Evolutionary conservation across 2,329 filamentous ascomycete genomes (phyloP).

Genomic region (Hyphodiscus sp.): DNA sequence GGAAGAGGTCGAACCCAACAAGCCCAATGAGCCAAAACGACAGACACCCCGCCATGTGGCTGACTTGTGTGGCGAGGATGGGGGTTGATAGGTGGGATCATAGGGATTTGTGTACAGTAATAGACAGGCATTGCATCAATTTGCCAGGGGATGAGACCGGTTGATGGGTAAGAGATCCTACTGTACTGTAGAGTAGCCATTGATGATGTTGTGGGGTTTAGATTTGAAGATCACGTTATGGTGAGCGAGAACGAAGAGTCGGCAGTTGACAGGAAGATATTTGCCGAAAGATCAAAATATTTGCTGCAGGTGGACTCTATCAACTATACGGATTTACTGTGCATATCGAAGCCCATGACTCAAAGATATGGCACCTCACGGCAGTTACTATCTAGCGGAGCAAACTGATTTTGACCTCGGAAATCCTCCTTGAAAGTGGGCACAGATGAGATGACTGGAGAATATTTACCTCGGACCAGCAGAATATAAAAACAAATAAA

Average conservation of each 20-base stretch:
- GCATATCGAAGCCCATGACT: neutral
- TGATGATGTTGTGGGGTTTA: neutral
- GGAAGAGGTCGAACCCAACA: neutral
- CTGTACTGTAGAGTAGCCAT: no score
- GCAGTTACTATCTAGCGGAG: neutral
- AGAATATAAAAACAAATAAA: no score
- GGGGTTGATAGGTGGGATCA: neutral
- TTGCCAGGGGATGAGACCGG: neutral
- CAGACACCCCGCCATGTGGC: constrained; percentile 5
- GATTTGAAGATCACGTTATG: neutral
- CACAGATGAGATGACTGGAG: neutral
- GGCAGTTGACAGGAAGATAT: neutral
- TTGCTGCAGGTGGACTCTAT: neutral
- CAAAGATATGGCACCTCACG: neutral
- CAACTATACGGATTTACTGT: neutral
- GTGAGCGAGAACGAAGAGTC: neutral
- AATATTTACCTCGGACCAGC: neutral
- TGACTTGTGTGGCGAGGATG: neutral
- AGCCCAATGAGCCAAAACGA: neutral
- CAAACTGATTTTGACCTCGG: neutral
- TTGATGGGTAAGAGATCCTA: neutral
- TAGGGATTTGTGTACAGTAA: neutral
- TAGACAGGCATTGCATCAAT: neutral
- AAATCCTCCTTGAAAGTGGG: neutral
- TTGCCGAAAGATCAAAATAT: neutral